Evolutionary conservation across 345 rosid genomes (phyloP), one percentile per base, ranked within the genome.

Genomic region (Aegle marmelos): DNA sequence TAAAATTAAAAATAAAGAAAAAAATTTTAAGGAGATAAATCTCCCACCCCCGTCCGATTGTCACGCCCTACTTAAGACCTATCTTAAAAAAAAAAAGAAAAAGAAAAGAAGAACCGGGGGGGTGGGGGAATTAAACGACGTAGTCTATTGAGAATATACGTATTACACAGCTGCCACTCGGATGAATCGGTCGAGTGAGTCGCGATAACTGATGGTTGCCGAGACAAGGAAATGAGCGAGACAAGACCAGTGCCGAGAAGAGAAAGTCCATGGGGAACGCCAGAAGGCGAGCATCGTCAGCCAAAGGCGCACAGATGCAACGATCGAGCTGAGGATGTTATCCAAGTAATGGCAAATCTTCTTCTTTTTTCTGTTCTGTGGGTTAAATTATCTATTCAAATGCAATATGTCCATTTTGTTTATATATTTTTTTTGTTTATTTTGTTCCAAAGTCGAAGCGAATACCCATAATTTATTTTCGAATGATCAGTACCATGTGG

Each of bases 291-390:
- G 13, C 85, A 86, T 68, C 92, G 91, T n/a, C 87, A 94, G 75
- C 98, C 98, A 13, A 96, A 92, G 80, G 92, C 97, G 7, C 98
- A 96, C 68, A 89, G 98, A 68, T 92, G 98, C 91, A 94, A 94
- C 80, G 98, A 94, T 86, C 94, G 98, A 24, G 94, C 88, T 31
- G 98, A 96, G 84, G 99, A 96, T 72, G 94, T 92, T 62, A 84
- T 94, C 34, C 97, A 94, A 84, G 97, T 94, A 84, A 34, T 41
- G 64, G 58, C 21, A 34, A 37, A 24, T 4, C 16, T 5, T 45
- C 65, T 30, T 9, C 36, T 63, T 56, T 31, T 27, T 61, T 28
- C 5, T 53, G 19, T 45, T 45, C 3, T 45, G 50, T 31, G 10
- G 19, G 10, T 64, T 31, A 36, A 19, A 21, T 71, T 59, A 57